Base-by-base conservation (phyloP, 2,329 filamentous ascomycete genomes). In the Aspergillus ochraceus region DNA sequence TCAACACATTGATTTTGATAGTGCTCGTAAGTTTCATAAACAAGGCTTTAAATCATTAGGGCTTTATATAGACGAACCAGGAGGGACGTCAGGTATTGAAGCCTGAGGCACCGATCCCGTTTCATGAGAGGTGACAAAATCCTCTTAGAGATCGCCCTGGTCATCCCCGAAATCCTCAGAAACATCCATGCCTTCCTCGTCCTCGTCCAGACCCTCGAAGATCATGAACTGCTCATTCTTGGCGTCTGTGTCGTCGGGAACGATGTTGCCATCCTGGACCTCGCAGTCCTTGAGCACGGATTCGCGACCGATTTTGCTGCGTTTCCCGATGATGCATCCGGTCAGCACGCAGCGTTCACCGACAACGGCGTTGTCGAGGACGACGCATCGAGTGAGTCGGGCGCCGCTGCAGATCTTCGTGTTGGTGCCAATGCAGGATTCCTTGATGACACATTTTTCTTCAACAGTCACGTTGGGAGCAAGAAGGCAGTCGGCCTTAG, bases 311-410 rank as follows among this genome's bases (percentile, higher is more conserved):
- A 99, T 86, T 68, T 90, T 88, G 65, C 89, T 90, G 62, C 91
- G 81, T 70, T 89, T 86, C 4, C 95, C 95, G 46, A 98, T 78
- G 32, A 98, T 90, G 70, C 93, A 97, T 22, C 91, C 90, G 1
- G 90, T 95, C 55, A 98, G 80, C 74, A 92, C 92, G 71, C 89
- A 93, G 47, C 90, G 89, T 68, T 91, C 90, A 14, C 91, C 93
- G 12, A 99, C 84, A 8, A 91, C 88, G 0, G 91, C 93, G 3
- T 91, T 91, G 61, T 98, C 94, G 92, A 98, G 97, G 20, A 98
- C 79, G 52, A 98, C 77, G 75, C 94, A 98, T 64, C 93, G 86
- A n/a, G 87, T 88, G 49, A 99, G 78, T 65, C 93, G 90, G 30
- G 90, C 92, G n/a, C 92, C 92, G 66, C 89, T 88, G 63, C 88